These are phyloP conservation scores for Escallonia herrerae DNA, from an alignment of 129 eudicot genomes.

Conservation along the genomic window DNA sequence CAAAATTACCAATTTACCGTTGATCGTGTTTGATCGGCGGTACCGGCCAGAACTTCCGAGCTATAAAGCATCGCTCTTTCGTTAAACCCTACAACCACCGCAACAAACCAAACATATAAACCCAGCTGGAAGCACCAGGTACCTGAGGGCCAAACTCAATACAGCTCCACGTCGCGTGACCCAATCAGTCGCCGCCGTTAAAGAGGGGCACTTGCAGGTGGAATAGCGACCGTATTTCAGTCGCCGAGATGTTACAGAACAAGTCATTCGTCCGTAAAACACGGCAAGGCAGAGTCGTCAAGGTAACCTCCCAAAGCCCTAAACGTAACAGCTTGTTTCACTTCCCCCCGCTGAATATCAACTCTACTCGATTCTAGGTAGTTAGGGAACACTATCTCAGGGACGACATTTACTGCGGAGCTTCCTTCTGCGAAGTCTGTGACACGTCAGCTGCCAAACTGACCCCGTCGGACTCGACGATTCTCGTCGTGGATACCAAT, in stretches of 20 bases:
- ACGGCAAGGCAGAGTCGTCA: constrained; percentile 66
- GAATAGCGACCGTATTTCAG: neutral
- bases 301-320: constrained; percentile 39
- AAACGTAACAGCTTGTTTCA: constrained; percentile 12
- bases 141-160: neutral
- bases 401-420: constrained; percentile 93
- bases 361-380: constrained; percentile 24
- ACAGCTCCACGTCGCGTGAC: neutral
- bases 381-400: constrained; percentile 83
- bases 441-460: constrained; percentile 59
- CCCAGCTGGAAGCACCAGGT: no score
- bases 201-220: neutral
- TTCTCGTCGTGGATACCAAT: constrained; percentile 73
- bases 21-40: no score
- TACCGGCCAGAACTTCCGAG: no score
- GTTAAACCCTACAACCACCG: neutral
- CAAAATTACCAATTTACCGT: no score
- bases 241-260: constrained; percentile 63
- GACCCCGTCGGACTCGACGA: constrained; percentile 34
- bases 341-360: neutral
- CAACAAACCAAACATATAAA: neutral
- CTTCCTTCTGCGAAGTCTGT: constrained; percentile 59
- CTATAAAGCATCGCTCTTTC: no score
- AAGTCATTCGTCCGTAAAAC: constrained; percentile 76
- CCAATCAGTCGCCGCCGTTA: neutral